Conservation (phyloP, 805 yeast genomes). For the Starmerella tilneyi region DNA sequence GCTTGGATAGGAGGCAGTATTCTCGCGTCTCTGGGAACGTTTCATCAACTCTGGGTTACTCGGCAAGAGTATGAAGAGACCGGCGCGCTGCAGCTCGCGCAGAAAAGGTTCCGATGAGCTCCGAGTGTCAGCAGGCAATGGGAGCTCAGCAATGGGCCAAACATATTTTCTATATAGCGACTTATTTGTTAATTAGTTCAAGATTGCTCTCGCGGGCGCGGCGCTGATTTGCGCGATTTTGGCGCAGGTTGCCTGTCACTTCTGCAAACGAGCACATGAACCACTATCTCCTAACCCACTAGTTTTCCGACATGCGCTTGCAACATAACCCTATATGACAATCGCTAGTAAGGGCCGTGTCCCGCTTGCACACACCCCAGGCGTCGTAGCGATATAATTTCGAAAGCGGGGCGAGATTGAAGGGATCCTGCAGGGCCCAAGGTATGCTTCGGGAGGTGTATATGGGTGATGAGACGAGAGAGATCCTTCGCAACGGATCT, state of each 20-base stretch:
- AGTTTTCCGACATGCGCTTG: slow-evolving; percentile 1
- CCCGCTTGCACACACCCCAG: neutral
- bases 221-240: no score
- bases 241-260: no score
- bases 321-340: slow-evolving; percentile 1
- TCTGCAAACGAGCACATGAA: no score
- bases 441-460: slow-evolving; percentile 3
- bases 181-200: no score
- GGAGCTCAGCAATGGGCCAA: no score
- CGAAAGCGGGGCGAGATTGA: neutral
- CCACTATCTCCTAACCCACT: slow-evolving; percentile 3
- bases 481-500: neutral
- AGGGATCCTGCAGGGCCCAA: neutral
- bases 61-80: slow-evolving; percentile 78
- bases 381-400: neutral
- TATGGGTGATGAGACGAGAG: slow-evolving; percentile 13
- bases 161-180: no score
- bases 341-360: neutral
- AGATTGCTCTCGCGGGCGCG: no score
- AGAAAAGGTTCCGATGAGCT: slow-evolving; percentile 65
- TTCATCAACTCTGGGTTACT: slow-evolving; percentile 94
- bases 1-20: slow-evolving; percentile 92
- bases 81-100: slow-evolving; percentile 69
- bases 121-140: no score
- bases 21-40: slow-evolving; percentile 77